Percentiles rank a stretch among this genome's conserved stretches.
Conservation (phyloP, 768 basidiomycete genomes). For the Lactarius vividus region DNA sequence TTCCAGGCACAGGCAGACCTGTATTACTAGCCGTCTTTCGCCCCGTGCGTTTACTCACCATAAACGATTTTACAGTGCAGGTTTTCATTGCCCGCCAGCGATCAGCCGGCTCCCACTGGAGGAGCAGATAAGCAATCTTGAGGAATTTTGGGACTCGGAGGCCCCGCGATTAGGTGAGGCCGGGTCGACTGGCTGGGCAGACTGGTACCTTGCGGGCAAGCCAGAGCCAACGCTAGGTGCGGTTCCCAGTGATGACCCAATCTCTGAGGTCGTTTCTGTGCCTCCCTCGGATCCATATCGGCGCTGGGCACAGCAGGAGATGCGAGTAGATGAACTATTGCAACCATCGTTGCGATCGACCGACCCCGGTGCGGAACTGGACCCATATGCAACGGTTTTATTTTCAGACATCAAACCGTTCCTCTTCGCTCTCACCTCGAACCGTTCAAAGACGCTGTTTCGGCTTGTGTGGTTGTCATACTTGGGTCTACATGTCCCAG, state of each 20-base stretch:
- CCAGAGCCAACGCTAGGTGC: slow-evolving; percentile 31
- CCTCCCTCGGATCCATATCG: slow-evolving; percentile 55
- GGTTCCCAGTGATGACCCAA: slow-evolving; percentile 13
- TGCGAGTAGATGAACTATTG: slow-evolving; percentile 42
- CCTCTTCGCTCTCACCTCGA: slow-evolving; percentile 43
- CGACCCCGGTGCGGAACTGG: slow-evolving; percentile 47
- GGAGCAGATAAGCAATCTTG: slow-evolving; percentile 54
- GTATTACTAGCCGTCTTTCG: slow-evolving; percentile 43
- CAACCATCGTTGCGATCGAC: slow-evolving; percentile 54
- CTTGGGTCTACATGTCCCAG: slow-evolving; percentile 70
- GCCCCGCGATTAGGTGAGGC: slow-evolving; percentile 70
- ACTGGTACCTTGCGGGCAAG: slow-evolving; percentile 52
- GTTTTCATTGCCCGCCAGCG: slow-evolving; percentile 52
- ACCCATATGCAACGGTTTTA: slow-evolving; percentile 72
- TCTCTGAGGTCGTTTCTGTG: slow-evolving; percentile 30
- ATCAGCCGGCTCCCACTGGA: slow-evolving; percentile 45
- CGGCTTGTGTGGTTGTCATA: slow-evolving; percentile 69
- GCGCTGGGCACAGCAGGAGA: slow-evolving; percentile 63
- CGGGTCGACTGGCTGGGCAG: slow-evolving; percentile 63
- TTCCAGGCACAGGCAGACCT: slow-evolving; percentile 84
- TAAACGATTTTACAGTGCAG: slow-evolving; percentile 40
- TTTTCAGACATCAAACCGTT: slow-evolving; percentile 70
- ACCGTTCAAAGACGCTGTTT: slow-evolving; percentile 51
- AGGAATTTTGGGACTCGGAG: slow-evolving; percentile 86
- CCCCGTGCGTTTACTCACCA: neutral